Evolutionary conservation across 495 filamentous ascomycete species (phyloP).

Genomic region (Penicillium desertorum): DNA sequence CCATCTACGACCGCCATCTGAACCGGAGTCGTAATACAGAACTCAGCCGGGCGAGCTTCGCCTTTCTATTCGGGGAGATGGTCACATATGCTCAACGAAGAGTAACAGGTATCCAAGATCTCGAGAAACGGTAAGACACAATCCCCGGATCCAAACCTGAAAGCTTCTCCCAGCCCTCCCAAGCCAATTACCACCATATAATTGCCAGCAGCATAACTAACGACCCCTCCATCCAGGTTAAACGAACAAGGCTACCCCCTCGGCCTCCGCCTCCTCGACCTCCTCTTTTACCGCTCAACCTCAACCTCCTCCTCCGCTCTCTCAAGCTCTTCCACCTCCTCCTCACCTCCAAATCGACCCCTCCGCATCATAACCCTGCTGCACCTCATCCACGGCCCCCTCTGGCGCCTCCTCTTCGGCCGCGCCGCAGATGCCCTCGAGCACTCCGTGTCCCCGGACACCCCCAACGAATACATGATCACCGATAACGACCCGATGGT

Average conservation of each 20-base stretch:
- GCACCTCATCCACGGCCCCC: constrained; percentile 85
- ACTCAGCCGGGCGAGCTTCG: constrained; percentile 88
- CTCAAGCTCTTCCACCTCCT: constrained; percentile 70
- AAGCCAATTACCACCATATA: neutral
- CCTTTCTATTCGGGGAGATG: constrained; percentile 96
- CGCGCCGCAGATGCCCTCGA: constrained; percentile 90
- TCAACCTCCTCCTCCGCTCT: constrained; percentile 73
- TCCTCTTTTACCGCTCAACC: constrained; percentile 69
- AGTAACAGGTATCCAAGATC: constrained; percentile 86
- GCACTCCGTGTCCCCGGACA: constrained; percentile 73
- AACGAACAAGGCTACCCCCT: constrained; percentile 95
- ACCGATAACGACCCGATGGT: constrained; percentile 95
- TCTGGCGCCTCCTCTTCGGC: constrained; percentile 90
- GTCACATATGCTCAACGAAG: constrained; percentile 89
- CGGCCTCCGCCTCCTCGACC: constrained; percentile 90
- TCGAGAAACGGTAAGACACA: constrained; percentile 77
- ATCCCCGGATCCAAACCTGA: neutral
- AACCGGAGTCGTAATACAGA: constrained; percentile 85
- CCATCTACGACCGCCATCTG: constrained; percentile 94
- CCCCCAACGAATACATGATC: constrained; percentile 96
- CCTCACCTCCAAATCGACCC: constrained; percentile 70
- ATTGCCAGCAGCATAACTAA: neutral
- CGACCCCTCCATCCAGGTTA: constrained; percentile 54
- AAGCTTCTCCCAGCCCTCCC: constrained; percentile 1
- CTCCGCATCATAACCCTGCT: constrained; percentile 88